These are phyloP conservation scores for Rutstroemia sp. DNA, from an alignment of 2,329 filamentous ascomycete genomes.

Conservation along the genomic window DNA sequence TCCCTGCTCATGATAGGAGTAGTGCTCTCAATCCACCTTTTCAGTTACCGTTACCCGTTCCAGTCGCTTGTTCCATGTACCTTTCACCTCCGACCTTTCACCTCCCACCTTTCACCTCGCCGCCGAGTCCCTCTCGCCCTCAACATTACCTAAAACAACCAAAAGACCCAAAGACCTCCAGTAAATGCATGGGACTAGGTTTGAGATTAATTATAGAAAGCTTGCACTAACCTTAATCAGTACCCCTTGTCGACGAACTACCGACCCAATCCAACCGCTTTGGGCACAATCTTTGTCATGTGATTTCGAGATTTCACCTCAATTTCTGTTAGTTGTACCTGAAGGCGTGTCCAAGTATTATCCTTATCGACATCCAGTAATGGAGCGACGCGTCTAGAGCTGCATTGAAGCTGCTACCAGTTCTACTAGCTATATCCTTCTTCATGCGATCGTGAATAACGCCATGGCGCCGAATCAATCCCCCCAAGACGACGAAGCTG, in stretches of 20 bases:
- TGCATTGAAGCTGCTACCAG: neutral
- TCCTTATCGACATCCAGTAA: neutral
- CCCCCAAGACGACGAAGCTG: neutral
- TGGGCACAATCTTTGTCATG: neutral
- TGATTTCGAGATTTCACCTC: neutral
- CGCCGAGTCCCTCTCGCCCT: too few relatives aligned
- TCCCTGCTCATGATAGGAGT: too few relatives aligned
- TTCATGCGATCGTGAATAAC: neutral
- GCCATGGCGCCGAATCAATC: constrained; percentile 3
- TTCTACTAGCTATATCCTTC: neutral
- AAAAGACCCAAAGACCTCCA: too few relatives aligned
- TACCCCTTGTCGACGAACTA: neutral
- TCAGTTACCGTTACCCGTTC: too few relatives aligned
- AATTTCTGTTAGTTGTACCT: neutral
- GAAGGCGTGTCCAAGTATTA: too few relatives aligned
- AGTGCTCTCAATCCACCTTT: too few relatives aligned
- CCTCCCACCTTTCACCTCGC: too few relatives aligned
- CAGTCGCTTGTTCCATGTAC: too few relatives aligned
- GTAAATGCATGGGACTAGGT: neutral
- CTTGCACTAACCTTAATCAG: neutral
- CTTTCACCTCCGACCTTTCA: too few relatives aligned
- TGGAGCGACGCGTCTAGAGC: neutral
- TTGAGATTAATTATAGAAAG: neutral
- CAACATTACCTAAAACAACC: too few relatives aligned
- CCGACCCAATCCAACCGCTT: neutral